phyloP scores from a whole-genome alignment of 306 rosid species.

The Malus domestica region ASM211411v1 NC_041803.1:13136501-13137000 shows the following conservation, averaged over 20 bases:
- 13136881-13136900: slow-evolving; percentile 29
- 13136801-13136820: slow-evolving; percentile 10
- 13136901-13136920: neutral
- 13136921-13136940: neutral
- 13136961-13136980: neutral
- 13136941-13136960: neutral
- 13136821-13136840: slow-evolving; percentile 9
- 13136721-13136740: neutral
- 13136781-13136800: neutral
- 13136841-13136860: slow-evolving; percentile 3
- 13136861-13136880: neutral
- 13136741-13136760: neutral
- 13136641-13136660: slow-evolving; percentile 43
- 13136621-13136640: slow-evolving; percentile 24
- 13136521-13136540: slow-evolving; percentile 51
- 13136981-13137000: neutral
- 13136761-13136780: slow-evolving; percentile 21
- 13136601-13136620: slow-evolving; percentile 19
- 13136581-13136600: slow-evolving; percentile 33
- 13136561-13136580: slow-evolving; percentile 34
- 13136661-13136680: slow-evolving; percentile 45
- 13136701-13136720: neutral
- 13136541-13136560: slow-evolving; percentile 47
- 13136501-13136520: slow-evolving; percentile 24
- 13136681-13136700: neutral